phyloP scores from a whole-genome alignment of 306 rosid species.

The Lathyrus sativus region DNA sequence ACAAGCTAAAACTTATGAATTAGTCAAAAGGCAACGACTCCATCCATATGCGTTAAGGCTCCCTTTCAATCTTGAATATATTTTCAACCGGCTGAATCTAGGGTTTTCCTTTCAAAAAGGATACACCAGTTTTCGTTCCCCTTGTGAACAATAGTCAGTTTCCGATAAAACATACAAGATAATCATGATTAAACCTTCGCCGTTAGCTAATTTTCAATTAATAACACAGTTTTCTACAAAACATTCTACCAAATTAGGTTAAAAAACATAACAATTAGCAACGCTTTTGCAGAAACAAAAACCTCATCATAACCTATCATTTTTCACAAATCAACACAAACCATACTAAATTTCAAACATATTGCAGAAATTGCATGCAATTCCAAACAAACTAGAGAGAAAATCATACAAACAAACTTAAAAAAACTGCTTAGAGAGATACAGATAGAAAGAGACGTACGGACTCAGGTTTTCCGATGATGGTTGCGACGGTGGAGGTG shows the following conservation, averaged over 20 bases:
- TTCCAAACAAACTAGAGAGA: slow-evolving; percentile 3
- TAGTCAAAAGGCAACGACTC: background rate
- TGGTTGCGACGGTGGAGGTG: slow-evolving; percentile 73
- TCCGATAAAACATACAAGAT: background rate
- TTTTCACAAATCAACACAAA: background rate
- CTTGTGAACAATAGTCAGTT: background rate
- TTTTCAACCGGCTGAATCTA: background rate
- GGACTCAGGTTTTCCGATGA: slow-evolving; percentile 80
- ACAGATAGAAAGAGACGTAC: slow-evolving; percentile 40
- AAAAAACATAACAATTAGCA: background rate
- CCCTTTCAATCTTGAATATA: background rate
- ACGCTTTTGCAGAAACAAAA: background rate
- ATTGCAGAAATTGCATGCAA: background rate
- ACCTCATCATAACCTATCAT: background rate
- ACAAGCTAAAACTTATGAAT: background rate
- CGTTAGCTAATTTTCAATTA: background rate
- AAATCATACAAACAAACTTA: background rate
- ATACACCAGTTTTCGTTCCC: background rate
- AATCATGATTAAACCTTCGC: background rate
- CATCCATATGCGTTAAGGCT: background rate
- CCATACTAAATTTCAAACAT: background rate
- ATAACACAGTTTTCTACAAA: background rate
- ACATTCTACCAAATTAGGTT: background rate
- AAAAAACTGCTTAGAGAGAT: background rate
- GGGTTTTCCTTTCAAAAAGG: background rate